Base-by-base conservation (phyloP, 2,329 filamentous ascomycete genomes). In the Eurotiales sp. region DNA sequence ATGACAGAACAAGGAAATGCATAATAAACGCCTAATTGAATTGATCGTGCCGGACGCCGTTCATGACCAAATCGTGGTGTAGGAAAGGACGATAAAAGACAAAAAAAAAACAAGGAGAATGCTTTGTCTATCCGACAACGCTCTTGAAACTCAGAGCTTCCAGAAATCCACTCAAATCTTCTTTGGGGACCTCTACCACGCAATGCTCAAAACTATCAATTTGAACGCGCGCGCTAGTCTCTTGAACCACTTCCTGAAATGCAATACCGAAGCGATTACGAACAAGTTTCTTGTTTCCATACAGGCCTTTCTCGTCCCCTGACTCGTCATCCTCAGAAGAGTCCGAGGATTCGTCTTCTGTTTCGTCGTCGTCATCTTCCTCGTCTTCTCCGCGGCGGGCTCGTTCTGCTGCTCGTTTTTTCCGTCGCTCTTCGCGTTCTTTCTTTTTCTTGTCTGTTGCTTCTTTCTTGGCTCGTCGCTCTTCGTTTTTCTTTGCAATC, bases 171-270 rank as follows among this genome's bases (percentile, higher is more conserved):
- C 84, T 83, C 23, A 99, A 73, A 70, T 97, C 93, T 66, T 97
- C 93, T 75, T 96, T 96, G 72, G 86, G 86, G n/a, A 99, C 92
- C 68, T 99, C 93, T 42, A 97, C 91, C 7, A 97, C 93, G 63
- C 90, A 95, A 68, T 96, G 89, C 71, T 99, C 93, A 64, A 99
- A 99, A 68, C 88, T 95, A 71, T 99, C 93, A 65, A 96, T 95
- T 54, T 90, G 78, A 17, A 97, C 90, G 14, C 91, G 76, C 0
- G 92, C 89, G 53, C 86, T 93, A 14, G 92, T 97, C 75, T 96
- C 90, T 46, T 86, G 82, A 2, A 96, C 88, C 0, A 97, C 93
- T 64, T 96, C 90, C 67, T 96, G 90, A 69, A 99, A 99, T 3
- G 93, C 92, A 61, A 86, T 90, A 7, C 93, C 93, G 64, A 99